A percentile compares a stretch with the other conserved stretches of the same genome.
These are phyloP conservation scores for Nothophytophthora sp. DNA, from an alignment of 352 stramenopile species.

Conservation along the genomic window DNA sequence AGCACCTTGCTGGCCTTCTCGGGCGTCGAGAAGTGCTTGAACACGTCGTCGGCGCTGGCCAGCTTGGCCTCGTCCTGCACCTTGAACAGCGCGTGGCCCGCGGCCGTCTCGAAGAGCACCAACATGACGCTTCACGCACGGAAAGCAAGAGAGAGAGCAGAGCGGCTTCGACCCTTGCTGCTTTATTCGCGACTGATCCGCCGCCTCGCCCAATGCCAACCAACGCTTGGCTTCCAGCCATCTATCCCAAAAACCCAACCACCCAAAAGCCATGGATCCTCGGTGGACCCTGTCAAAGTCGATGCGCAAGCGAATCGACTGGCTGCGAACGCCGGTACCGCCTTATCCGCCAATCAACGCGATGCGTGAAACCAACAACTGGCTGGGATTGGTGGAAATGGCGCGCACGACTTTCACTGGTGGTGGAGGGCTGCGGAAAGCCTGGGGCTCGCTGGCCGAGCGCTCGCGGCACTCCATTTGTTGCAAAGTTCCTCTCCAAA, in stretches of 20 bases:
- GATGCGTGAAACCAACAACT: background rate
- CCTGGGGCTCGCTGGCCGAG: background rate
- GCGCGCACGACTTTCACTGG: conserved; percentile 41
- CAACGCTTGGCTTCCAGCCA: conserved; percentile 11
- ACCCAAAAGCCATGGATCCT: background rate
- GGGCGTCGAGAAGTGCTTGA: conserved; percentile 90
- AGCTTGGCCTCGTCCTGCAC: conserved; percentile 95
- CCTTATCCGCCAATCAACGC: conserved; percentile 26
- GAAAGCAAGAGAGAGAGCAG: background rate
- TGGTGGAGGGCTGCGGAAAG: conserved; percentile 17
- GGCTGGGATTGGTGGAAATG: conserved; percentile 16
- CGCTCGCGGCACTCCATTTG: conserved; percentile 43
- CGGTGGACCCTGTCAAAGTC: conserved; percentile 2
- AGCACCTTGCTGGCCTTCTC: conserved; percentile 92
- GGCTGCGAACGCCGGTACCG: conserved; percentile 21
- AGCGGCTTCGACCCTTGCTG: conserved; percentile 5
- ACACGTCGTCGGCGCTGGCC: conserved; percentile 89
- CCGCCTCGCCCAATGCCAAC: background rate
- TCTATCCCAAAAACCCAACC: too few species aligned
- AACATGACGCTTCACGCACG: conserved; percentile 81
- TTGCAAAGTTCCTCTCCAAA: conserved; percentile 87
- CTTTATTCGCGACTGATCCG: conserved; percentile 37
- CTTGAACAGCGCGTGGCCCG: conserved; percentile 99
- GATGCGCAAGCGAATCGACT: conserved; percentile 23
- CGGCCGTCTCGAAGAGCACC: conserved; percentile 99